A percentile compares a stretch with the other conserved stretches of the same genome.
Conservation (phyloP, 2,329 filamentous ascomycete genomes). For the Bretziella fagacearum region DNA sequence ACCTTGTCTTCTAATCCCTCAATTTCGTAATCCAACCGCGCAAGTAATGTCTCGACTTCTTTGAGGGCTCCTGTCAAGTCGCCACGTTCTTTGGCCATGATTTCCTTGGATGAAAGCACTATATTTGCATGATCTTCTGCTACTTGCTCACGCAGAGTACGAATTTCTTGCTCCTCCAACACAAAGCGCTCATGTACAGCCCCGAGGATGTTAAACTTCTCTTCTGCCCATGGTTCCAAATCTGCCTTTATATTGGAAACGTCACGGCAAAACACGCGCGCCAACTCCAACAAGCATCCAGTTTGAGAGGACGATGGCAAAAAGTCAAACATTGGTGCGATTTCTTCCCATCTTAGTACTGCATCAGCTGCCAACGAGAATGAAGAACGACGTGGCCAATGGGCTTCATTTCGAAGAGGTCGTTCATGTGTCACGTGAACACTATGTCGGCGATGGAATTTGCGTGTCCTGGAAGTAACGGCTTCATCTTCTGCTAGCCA, state of each 20-base stretch:
- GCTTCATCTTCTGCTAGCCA: slow-evolving; percentile 6
- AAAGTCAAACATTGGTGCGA: slow-evolving; percentile 27
- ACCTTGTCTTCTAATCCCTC: slow-evolving; percentile 63
- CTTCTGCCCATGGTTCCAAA: slow-evolving; percentile 43
- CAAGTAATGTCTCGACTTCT: slow-evolving; percentile 64
- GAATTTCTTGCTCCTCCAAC: slow-evolving; percentile 46
- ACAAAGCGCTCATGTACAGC: slow-evolving; percentile 44
- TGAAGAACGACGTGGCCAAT: slow-evolving; percentile 56
- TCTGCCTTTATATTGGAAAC: slow-evolving; percentile 35
- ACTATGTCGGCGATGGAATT: slow-evolving; percentile 45
- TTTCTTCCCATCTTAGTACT: slow-evolving; percentile 48
- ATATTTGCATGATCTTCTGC: slow-evolving; percentile 53
- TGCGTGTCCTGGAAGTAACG: slow-evolving; percentile 5
- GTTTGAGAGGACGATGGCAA: slow-evolving; percentile 8
- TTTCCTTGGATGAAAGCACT: slow-evolving; percentile 48
- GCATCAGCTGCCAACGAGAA: slow-evolving; percentile 62
- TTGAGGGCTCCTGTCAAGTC: slow-evolving; percentile 54
- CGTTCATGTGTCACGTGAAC: slow-evolving; percentile 22
- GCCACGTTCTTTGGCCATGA: slow-evolving; percentile 51
- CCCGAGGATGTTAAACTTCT: slow-evolving; percentile 39
- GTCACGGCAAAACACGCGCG: slow-evolving; percentile 35
- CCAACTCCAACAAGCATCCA: slow-evolving; percentile 25
- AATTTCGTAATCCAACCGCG: slow-evolving; percentile 86
- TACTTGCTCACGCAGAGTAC: slow-evolving; percentile 50
- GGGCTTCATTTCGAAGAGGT: slow-evolving; percentile 34